Evolutionary conservation across 1,284 basidiomycete genomes (phyloP).

Genomic region (Coriolopsis trogii): DNA sequence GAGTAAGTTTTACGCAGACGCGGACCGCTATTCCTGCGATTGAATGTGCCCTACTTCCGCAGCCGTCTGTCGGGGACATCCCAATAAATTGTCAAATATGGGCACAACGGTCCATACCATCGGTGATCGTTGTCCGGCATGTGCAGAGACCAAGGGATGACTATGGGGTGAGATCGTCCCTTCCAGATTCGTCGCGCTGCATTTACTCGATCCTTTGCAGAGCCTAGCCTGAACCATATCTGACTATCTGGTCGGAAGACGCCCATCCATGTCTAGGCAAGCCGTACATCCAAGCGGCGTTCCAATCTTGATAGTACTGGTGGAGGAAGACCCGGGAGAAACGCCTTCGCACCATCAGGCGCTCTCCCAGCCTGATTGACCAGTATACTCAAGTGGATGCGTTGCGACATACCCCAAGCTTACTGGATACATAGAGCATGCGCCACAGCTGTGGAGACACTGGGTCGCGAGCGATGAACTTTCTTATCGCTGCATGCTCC

Average conservation of each 20-base stretch:
- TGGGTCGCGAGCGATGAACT: neutral
- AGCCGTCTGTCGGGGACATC: slow-evolving; percentile 1
- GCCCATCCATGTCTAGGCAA: neutral
- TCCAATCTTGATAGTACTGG: slow-evolving; percentile 16
- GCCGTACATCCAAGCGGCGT: slow-evolving; percentile 13
- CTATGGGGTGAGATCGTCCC: slow-evolving; percentile 17
- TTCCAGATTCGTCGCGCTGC: slow-evolving; percentile 13
- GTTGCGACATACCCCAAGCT: too few relatives aligned
- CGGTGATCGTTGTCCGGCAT: neutral
- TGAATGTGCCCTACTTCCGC: neutral
- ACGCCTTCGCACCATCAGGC: too few relatives aligned
- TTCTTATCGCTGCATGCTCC: slow-evolving; percentile 13
- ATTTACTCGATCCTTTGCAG: slow-evolving; percentile 14
- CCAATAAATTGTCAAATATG: neutral
- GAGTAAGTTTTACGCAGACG: neutral
- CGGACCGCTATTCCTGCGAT: slow-evolving; percentile 6
- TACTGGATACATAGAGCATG: neutral
- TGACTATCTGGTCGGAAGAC: slow-evolving; percentile 4
- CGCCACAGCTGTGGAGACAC: neutral
- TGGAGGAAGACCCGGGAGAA: slow-evolving; percentile 11
- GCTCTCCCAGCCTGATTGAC: too few relatives aligned
- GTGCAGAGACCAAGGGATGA: slow-evolving; percentile 1
- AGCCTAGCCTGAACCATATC: slow-evolving; percentile 14
- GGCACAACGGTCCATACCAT: neutral
- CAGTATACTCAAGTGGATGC: too few relatives aligned